Conservation (phyloP, 495 filamentous ascomycete genomes). For the Penicillium lagena region DNA sequence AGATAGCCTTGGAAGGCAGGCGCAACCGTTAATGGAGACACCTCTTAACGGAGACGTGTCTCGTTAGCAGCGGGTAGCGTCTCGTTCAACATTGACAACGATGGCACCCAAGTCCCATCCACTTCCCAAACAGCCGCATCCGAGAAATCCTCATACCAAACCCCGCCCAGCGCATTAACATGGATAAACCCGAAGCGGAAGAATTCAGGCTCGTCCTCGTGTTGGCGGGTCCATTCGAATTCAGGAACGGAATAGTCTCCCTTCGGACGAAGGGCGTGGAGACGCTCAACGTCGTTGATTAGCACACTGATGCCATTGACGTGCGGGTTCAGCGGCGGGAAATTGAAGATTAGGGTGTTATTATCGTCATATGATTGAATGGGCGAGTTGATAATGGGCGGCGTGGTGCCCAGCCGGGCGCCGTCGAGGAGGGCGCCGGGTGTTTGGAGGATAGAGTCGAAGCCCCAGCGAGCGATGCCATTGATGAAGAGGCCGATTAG, state of each 20-base stretch:
- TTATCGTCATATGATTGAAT: constrained; percentile 14
- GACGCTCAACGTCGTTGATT: constrained; percentile 55
- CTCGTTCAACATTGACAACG: no score
- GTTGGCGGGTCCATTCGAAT: constrained; percentile 40
- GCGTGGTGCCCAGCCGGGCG: constrained; percentile 36
- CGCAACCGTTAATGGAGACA: no score
- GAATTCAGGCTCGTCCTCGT: constrained; percentile 54
- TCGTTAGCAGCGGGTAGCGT: no score
- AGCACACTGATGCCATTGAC: constrained; percentile 52
- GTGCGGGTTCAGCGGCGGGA: constrained; percentile 25
- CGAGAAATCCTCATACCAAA: constrained; percentile 67
- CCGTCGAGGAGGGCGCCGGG: constrained; percentile 45
- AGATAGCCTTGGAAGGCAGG: no score
- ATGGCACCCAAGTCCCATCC: constrained; percentile 31
- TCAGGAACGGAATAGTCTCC: constrained; percentile 24
- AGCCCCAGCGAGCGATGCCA: constrained; percentile 60
- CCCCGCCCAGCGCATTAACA: constrained; percentile 41
- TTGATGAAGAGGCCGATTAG: constrained; percentile 60
- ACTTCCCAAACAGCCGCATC: constrained; percentile 62
- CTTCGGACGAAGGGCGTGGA: constrained; percentile 33
- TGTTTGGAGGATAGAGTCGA: constrained; percentile 55
- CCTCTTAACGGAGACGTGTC: no score
- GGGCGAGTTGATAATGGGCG: constrained; percentile 36
- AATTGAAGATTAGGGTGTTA: constrained; percentile 43
- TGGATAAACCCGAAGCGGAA: constrained; percentile 76